Evolutionary conservation across 257 asterid genomes (phyloP).

Genomic region (Nicotiana benthamiana): DNA sequence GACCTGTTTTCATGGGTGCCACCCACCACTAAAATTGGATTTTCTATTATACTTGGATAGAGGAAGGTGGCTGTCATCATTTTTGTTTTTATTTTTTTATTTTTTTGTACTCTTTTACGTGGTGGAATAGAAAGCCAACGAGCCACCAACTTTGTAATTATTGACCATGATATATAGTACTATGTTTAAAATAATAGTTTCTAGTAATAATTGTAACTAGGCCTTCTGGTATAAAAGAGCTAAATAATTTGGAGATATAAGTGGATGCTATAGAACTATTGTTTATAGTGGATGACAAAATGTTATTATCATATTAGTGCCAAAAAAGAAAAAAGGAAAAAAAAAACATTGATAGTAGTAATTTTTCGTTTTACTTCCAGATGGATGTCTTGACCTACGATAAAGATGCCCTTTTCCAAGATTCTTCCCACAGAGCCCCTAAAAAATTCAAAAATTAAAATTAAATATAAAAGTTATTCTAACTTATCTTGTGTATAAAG

Average conservation of each 20-base stretch:
- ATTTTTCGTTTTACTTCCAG: background rate
- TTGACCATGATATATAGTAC: background rate
- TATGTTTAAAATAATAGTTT: background rate
- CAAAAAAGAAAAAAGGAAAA: background rate
- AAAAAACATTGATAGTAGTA: background rate
- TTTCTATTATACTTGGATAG: background rate
- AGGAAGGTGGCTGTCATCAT: background rate
- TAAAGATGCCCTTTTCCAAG: too few relatives aligned
- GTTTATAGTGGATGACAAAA: background rate
- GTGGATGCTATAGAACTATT: background rate
- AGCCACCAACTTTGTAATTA: background rate
- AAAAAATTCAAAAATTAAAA: too few relatives aligned
- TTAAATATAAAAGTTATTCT: too few relatives aligned
- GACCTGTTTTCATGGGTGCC: slow-evolving; percentile 8
- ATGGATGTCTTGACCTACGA: background rate
- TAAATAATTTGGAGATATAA: background rate
- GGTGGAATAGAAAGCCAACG: background rate
- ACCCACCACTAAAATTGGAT: background rate
- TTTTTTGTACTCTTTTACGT: background rate
- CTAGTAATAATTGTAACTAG: slow-evolving; percentile 3
- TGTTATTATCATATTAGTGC: background rate
- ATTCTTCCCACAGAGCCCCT: too few relatives aligned
- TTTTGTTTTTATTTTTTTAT: background rate
- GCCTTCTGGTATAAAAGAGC: slow-evolving; percentile 1
- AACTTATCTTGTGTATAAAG: too few relatives aligned